Percentiles rank a stretch among this genome's conserved stretches.
Evolutionary conservation across 139 green algal genomes (phyloP).

Genomic region (Asterochloris erici): DNA sequence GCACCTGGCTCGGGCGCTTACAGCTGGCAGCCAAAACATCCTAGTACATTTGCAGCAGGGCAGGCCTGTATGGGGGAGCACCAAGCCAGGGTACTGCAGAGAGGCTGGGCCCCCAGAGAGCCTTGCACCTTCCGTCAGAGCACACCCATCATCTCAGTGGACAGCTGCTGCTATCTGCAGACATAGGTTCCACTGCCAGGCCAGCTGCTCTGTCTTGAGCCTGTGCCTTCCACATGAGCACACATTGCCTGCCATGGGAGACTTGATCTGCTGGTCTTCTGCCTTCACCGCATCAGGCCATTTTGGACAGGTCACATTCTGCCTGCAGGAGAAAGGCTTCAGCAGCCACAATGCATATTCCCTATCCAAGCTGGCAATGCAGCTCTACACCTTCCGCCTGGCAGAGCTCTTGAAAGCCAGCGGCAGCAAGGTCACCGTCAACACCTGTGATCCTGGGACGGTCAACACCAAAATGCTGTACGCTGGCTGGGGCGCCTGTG

Average conservation of each 20-base stretch:
- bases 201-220: background rate
- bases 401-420: slow-evolving; percentile 23
- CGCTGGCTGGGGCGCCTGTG: slow-evolving; percentile 40
- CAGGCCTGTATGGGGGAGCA: no score
- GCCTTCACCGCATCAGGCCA: background rate
- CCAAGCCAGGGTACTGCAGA: no score
- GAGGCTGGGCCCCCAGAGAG: no score
- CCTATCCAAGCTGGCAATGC: slow-evolving; percentile 55
- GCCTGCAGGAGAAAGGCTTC: slow-evolving; percentile 26
- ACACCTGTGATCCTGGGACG: slow-evolving; percentile 54
- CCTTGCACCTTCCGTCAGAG: no score
- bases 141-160: no score
- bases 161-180: no score
- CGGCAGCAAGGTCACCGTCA: slow-evolving; percentile 30
- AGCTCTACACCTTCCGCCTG: slow-evolving; percentile 51
- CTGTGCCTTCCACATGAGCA: background rate
- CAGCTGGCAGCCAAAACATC: background rate
- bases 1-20: background rate
- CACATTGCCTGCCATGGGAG: background rate
- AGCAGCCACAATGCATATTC: slow-evolving; percentile 48
- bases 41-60: no score
- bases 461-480: slow-evolving; percentile 78
- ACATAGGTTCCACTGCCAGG: background rate
- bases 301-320: background rate
- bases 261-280: background rate